Percentiles rank a stretch among this genome's conserved stretches.
These are phyloP conservation scores for Colletotrichum viniferum DNA, from an alignment of 2,329 filamentous ascomycete genomes.

Conservation along the genomic window DNA sequence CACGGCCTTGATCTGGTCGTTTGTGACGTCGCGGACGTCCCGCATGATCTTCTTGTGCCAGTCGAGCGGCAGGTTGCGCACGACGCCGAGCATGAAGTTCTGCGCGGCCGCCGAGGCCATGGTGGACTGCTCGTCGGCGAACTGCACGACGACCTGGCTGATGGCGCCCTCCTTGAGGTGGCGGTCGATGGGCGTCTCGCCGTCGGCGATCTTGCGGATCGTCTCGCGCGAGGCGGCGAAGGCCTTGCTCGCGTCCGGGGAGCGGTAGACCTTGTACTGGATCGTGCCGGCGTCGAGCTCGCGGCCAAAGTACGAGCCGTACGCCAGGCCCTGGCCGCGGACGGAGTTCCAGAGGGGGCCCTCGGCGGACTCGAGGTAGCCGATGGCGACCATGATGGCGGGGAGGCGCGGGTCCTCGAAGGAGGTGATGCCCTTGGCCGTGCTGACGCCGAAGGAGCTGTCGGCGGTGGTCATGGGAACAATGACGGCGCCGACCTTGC, in stretches of 20 bases:
- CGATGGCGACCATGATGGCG: slow-evolving; percentile 83
- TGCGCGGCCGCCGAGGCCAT: slow-evolving; percentile 81
- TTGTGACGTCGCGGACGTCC: slow-evolving; percentile 75
- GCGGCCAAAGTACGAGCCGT: slow-evolving; percentile 80
- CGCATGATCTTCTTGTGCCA: slow-evolving; percentile 80
- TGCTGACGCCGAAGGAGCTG: slow-evolving; percentile 84
- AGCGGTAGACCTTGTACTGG: slow-evolving; percentile 87
- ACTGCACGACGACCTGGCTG: slow-evolving; percentile 82
- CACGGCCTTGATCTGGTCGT: slow-evolving; percentile 76
- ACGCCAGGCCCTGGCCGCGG: slow-evolving; percentile 90
- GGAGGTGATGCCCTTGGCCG: slow-evolving; percentile 74
- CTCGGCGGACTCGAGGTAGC: slow-evolving; percentile 92
- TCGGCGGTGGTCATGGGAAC: slow-evolving; percentile 93
- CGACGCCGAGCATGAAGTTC: slow-evolving; percentile 82
- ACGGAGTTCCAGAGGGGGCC: slow-evolving; percentile 94
- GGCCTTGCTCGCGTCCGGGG: slow-evolving; percentile 86
- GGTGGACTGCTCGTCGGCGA: slow-evolving; percentile 88
- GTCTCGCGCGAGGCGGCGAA: slow-evolving; percentile 78
- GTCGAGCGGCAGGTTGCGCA: slow-evolving; percentile 75
- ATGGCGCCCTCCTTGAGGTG: slow-evolving; percentile 89
- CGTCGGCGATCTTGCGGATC: slow-evolving; percentile 75
- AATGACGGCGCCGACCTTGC: slow-evolving; percentile 75
- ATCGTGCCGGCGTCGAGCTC: slow-evolving; percentile 81
- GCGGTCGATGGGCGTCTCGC: slow-evolving; percentile 74
- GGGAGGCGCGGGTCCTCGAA: slow-evolving; percentile 81